A percentile compares a stretch with the other conserved stretches of the same genome.
These are phyloP conservation scores for Rhododendron simsii DNA, from an alignment of 148 eudicot species.

Conservation along the genomic window DNA sequence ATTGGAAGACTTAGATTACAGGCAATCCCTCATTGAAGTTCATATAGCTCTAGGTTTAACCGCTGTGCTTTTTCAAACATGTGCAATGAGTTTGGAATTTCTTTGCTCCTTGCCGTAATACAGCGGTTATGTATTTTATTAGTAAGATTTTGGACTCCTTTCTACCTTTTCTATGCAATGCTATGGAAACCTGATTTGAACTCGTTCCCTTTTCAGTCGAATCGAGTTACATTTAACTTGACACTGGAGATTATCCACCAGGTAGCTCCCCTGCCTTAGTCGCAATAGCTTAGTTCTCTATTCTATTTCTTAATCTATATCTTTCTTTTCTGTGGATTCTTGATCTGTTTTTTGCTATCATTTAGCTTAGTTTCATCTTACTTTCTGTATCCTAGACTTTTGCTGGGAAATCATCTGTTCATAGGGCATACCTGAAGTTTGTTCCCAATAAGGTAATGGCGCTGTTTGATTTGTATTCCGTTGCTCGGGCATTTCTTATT, in stretches of 20 bases:
- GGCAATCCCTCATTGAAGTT: neutral
- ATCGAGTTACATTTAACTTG: too few relatives aligned
- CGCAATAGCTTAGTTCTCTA: neutral
- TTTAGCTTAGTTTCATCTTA: neutral
- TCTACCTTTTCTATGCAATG: neutral
- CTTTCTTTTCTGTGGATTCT: neutral
- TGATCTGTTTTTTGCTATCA: neutral
- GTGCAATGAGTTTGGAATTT: neutral
- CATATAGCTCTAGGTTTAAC: neutral
- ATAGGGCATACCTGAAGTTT: slow-evolving; percentile 71
- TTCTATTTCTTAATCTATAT: neutral
- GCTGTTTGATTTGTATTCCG: neutral
- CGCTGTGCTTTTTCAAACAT: neutral
- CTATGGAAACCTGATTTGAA: neutral
- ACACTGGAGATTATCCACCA: too few relatives aligned
- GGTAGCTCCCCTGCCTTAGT: too few relatives aligned
- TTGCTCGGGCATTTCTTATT: neutral
- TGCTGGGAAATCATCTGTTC: slow-evolving; percentile 96
- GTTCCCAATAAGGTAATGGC: slow-evolving; percentile 70
- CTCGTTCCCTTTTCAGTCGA: slow-evolving; percentile 34
- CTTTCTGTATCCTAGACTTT: slow-evolving; percentile 53
- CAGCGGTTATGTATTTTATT: neutral
- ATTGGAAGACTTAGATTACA: neutral
- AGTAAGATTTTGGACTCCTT: neutral
- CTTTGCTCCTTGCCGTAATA: neutral